These are phyloP conservation scores for Fragaria ananassa DNA, from an alignment of 306 rosid genomes.

Conservation along the genomic window DNA sequence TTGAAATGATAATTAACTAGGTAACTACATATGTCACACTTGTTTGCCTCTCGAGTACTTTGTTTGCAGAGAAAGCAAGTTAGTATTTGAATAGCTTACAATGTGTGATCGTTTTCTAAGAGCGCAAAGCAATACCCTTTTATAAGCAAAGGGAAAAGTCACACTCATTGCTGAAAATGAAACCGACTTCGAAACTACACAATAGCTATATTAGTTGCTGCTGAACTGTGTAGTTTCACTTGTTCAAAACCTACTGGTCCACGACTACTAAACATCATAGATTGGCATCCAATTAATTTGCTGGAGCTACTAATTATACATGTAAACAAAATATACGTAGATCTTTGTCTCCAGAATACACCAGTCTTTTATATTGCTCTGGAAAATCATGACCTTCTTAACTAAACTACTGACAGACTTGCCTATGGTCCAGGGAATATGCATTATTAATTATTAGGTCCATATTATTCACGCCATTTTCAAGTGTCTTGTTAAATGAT, in stretches of 20 bases:
- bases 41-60: too few species aligned
- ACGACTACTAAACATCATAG: slow-evolving; percentile 3
- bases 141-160: slow-evolving; percentile 2
- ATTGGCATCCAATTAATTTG: not conserved
- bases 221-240: not conserved
- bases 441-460: not conserved
- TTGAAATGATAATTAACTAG: too few species aligned
- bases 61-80: too few species aligned
- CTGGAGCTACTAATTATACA: not conserved
- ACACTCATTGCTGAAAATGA: slow-evolving; percentile 12
- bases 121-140: slow-evolving; percentile 13
- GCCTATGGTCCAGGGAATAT: not conserved
- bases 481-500: not conserved
- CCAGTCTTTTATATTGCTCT: not conserved
- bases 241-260: not conserved
- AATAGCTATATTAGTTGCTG: not conserved
- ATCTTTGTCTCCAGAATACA: slow-evolving; percentile 17
- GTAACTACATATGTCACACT: too few species aligned
- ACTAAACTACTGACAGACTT: not conserved
- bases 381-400: not conserved
- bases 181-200: not conserved
- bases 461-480: slow-evolving; percentile 5
- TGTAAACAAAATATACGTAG: not conserved
- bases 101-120: slow-evolving; percentile 25
- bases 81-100: slow-evolving; percentile 3